Evolutionary conservation across 495 filamentous ascomycete species (phyloP), one percentile per base, ranked within the genome.

Genomic region (Jackrogersella multiformis): DNA sequence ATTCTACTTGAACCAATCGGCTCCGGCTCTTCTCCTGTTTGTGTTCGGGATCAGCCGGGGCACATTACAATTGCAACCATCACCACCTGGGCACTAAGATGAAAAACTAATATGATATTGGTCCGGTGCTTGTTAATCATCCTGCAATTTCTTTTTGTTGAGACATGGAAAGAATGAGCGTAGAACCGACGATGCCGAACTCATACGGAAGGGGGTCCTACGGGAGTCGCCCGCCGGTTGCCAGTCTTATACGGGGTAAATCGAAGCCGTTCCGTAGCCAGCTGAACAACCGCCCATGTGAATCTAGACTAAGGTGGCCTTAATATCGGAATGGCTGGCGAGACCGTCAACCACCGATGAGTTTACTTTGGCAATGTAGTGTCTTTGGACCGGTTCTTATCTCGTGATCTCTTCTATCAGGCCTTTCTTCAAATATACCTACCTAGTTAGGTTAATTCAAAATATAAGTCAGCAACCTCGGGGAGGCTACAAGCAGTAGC

Each of bases 261-360:
- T 24, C 46, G 56, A 56, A 39, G 61, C 61, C 61, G 66, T 34
- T 42, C 61, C 56, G 56, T 26, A 64, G 56, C 66, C 61, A 51
- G 34, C 41, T 15, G 56, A 59, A 56, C 20, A 57, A 7, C 61
- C 51, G 56, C 39, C 32, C n/a, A 52, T 36, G 23, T n/a, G 30
- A 48, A 65, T 69, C 66, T 65, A 60, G 66, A 65, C 60, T 60
- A 69, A 60, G 49, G 55, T 56, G 23, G 30, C 42, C 35, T 30
- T 44, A 21, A 26, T 15, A 46, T 46, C 42, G 42, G 42, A 20
- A 38, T 44, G n/a, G 28, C 21, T 18, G 7, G 28, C 44, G 56
- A 53, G 52, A 24, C 42, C 24, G 28, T 56, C 24, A n/a, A 36
- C 56, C 52, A 44, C 23, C 52, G 52, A 57, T 15, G 12, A 12